A percentile compares a stretch with the other conserved stretches of the same genome.
phyloP scores from a whole-genome alignment of 345 rosid genomes.

The Citrus trifoliata region DNA sequence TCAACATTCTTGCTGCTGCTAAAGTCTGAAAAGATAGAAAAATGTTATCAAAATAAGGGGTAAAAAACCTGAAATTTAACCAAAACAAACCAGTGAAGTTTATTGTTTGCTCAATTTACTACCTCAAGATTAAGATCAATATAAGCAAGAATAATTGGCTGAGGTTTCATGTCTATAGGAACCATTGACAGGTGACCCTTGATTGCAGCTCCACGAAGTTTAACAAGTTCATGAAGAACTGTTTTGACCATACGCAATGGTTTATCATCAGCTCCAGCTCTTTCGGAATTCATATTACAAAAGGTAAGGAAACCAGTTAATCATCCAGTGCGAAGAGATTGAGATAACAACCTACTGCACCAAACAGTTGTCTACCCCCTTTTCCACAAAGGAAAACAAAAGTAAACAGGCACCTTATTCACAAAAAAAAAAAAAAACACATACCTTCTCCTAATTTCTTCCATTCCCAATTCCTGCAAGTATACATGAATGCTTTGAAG shows the following conservation, averaged over 20 bases:
- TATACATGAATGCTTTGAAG: conserved; percentile 97
- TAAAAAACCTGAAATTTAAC: not conserved
- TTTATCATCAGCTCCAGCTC: conserved; percentile 99
- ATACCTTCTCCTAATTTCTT: conserved; percentile 96
- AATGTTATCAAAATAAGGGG: not conserved
- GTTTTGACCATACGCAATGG: conserved; percentile 99
- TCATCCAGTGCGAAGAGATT: not conserved
- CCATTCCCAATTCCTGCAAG: conserved; percentile 98
- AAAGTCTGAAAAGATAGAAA: conserved; percentile 56
- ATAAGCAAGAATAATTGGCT: conserved; percentile 95
- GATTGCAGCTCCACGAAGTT: conserved; percentile 96
- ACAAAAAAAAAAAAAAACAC: conserved; percentile 6
- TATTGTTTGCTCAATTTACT: conserved; percentile 6
- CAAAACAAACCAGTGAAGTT: not conserved
- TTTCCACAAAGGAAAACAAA: not conserved
- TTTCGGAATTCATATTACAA: conserved; percentile 23
- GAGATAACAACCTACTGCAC: not conserved
- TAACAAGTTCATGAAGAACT: conserved; percentile 97
- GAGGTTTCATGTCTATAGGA: conserved; percentile 99
- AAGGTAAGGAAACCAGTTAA: conserved; percentile 2
- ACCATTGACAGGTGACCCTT: conserved; percentile 98
- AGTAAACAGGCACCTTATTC: not conserved
- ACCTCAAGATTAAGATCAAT: conserved; percentile 96
- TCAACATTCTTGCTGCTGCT: conserved; percentile 99
- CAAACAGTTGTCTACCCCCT: not conserved